Percentiles rank a stretch among this genome's conserved stretches.
These are phyloP conservation scores for Coemansia sp. DNA, from an alignment of 192 early-diverging fungal genomes.

Conservation along the genomic window DNA sequence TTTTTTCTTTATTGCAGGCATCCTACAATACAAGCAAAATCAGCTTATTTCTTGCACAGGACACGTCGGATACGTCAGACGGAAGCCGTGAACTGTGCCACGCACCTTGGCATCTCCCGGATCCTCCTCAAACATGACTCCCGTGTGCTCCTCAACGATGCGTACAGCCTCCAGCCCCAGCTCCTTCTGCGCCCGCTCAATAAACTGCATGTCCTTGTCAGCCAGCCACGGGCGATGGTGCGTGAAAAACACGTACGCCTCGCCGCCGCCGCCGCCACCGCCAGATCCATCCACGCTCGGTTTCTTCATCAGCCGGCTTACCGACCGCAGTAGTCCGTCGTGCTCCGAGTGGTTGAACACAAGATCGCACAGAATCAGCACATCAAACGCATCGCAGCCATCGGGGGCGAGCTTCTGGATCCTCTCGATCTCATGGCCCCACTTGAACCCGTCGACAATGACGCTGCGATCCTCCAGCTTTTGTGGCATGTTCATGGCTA, in stretches of 20 bases:
- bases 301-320: slow-evolving; percentile 59
- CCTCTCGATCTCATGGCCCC: slow-evolving; percentile 43
- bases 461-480: slow-evolving; percentile 27
- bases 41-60: neutral
- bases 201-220: slow-evolving; percentile 79
- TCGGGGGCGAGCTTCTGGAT: slow-evolving; percentile 15
- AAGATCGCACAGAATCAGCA: slow-evolving; percentile 81
- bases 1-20: no score
- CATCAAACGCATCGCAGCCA: slow-evolving; percentile 59
- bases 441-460: slow-evolving; percentile 41
- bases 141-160: slow-evolving; percentile 67
- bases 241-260: slow-evolving; percentile 77
- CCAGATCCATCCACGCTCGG: slow-evolving; percentile 12
- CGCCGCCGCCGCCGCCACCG: slow-evolving; percentile 59
- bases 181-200: slow-evolving; percentile 67
- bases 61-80: slow-evolving; percentile 28
- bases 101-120: slow-evolving; percentile 74
- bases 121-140: slow-evolving; percentile 88
- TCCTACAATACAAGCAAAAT: no score
- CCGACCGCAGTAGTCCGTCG: slow-evolving; percentile 67
- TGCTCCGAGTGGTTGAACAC: slow-evolving; percentile 94
- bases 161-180: slow-evolving; percentile 70
- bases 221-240: slow-evolving; percentile 82
- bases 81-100: slow-evolving; percentile 79
- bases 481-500: slow-evolving; percentile 60